phyloP scores from a whole-genome alignment of 331 rosid species.

The Phaseolus coccineus region DNA sequence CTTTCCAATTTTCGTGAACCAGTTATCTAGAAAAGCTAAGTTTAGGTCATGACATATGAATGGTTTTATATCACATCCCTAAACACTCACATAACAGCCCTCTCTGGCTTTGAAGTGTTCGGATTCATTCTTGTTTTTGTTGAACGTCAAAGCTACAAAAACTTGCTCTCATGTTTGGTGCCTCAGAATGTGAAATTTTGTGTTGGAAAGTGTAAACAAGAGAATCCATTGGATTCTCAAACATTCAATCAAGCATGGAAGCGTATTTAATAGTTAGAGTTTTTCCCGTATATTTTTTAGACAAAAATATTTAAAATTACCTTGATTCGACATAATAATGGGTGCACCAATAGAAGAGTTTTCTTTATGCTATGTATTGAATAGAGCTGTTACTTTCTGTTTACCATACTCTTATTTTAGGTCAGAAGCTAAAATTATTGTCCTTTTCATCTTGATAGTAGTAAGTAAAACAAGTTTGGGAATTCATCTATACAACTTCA shows the following conservation, averaged over 20 bases:
- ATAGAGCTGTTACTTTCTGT: constrained; percentile 8
- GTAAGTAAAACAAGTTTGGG: constrained; percentile 10
- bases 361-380: background rate
- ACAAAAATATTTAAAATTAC: background rate
- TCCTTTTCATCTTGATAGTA: background rate
- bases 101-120: background rate
- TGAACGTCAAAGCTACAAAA: too few species aligned
- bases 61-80: constrained; percentile 5
- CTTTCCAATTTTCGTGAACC: background rate
- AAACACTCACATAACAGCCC: background rate
- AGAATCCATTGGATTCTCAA: too few species aligned
- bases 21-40: constrained; percentile 19
- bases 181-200: too few species aligned
- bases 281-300: background rate
- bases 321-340: background rate
- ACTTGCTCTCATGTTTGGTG: too few species aligned
- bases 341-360: background rate
- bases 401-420: background rate
- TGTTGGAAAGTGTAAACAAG: too few species aligned
- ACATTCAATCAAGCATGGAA: too few species aligned
- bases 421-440: constrained; percentile 1
- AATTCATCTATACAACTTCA: constrained; percentile 15
- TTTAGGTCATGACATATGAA: background rate
- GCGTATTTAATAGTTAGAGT: too few species aligned
- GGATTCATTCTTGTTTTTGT: too few species aligned